Evolutionary conservation across 768 basidiomycete genomes (phyloP).

Genomic region (Terana coerulea): DNA sequence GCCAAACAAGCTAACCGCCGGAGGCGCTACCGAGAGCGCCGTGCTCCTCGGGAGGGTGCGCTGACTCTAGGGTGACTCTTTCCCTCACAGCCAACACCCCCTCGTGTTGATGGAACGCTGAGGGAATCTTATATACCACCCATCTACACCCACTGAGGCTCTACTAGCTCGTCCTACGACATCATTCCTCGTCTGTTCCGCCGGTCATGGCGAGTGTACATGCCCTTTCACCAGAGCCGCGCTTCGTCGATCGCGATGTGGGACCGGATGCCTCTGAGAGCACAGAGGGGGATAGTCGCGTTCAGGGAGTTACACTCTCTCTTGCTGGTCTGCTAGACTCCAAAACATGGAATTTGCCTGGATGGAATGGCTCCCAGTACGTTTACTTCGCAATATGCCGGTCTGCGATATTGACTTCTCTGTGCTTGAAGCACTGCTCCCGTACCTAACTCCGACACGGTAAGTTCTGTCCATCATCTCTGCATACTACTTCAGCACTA

Average conservation of each 20-base stretch:
- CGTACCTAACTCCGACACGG: too few relatives aligned
- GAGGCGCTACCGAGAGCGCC: conserved; percentile 4
- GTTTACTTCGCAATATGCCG: neutral
- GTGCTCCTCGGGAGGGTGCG: neutral
- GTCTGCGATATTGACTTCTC: neutral
- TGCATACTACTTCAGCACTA: too few relatives aligned
- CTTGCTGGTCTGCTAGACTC: conserved; percentile 20
- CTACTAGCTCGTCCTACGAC: too few relatives aligned
- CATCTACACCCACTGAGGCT: too few relatives aligned
- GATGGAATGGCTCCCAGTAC: conserved; percentile 17
- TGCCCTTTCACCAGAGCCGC: neutral
- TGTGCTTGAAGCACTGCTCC: neutral
- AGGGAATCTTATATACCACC: too few relatives aligned
- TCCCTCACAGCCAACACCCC: conserved; percentile 2
- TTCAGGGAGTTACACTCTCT: conserved; percentile 4
- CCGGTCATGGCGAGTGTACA: neutral
- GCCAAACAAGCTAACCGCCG: neutral
- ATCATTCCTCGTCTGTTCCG: neutral
- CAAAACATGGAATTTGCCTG: conserved; percentile 22
- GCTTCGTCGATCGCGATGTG: conserved; percentile 1
- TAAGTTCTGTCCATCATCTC: too few relatives aligned
- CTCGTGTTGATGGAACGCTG: too few relatives aligned
- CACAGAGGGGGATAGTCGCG: neutral
- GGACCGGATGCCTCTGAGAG: neutral
- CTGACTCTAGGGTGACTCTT: too few relatives aligned